Base-by-base conservation (phyloP, 2,329 filamentous ascomycete species). In the Colletotrichum sp. region DNA sequence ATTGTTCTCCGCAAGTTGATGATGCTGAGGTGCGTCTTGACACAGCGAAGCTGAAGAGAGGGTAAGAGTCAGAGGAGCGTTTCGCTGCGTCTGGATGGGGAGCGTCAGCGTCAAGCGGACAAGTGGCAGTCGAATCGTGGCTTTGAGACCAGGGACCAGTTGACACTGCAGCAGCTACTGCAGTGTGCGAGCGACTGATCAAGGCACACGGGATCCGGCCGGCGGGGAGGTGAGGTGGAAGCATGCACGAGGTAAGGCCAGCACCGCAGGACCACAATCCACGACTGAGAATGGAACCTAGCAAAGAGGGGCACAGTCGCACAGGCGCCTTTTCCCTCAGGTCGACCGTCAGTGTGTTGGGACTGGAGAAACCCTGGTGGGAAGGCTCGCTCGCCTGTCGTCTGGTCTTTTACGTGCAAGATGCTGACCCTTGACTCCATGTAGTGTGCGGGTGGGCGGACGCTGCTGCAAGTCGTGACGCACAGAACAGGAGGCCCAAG, bases 121-220 rank as follows among this genome's bases (percentile, higher is more conserved):
- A 74, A 65, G 74, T 76, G 74, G 70, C 74, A 76, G 74, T 74
- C 49, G 59, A 65, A 63, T 68, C 69, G 64, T 68, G 73, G 73
- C 69, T 76, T 72, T 55, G 39, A 65, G 64, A 60, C 59, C 64
- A 69, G 64, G 72, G 70, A 44, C 34, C n/a, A 34, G 65, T 73
- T 64, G 59, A 73, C 65, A 63, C 55, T 70, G 68, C 55, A 70
- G 70, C 64, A 59, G 65, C 70, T 69, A 59, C 65, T 76, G 74
- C 74, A 69, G 70, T 59, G 70, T 52, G 64, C 49, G 52, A 60
- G 67, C 44, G 64, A 69, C 34, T 49, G 71, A 60, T 59, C 70
- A 68, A 74, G 74, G 70, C 70, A 66, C 36, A 73, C 28, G 63
- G 49, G 44, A 18, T 28, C 62, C 62, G 36, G 62, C 24, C 34